Evolutionary conservation across 2,329 filamentous ascomycete species (phyloP).

Genomic region (Magnaporthiopsis poae): DNA sequence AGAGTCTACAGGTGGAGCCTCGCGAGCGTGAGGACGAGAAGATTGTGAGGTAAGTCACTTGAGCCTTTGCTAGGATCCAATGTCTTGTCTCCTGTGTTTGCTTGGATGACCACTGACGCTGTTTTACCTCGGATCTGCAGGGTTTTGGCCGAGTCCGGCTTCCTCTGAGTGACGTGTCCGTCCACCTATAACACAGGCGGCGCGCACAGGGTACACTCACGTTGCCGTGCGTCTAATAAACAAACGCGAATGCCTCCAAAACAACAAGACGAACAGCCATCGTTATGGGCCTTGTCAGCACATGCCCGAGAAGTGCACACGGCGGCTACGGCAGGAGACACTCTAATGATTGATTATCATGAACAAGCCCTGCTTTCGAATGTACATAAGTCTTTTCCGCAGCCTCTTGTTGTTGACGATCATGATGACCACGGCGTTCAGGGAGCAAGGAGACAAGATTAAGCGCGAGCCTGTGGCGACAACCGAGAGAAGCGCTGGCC

Average conservation of each 20-base stretch:
- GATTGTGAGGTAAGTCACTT: constrained; percentile 72
- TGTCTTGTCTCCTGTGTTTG: not conserved
- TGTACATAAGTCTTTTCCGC: not conserved
- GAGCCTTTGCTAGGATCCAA: not conserved
- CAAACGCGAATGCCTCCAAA: not conserved
- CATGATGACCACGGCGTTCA: not conserved
- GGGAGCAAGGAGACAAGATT: not conserved
- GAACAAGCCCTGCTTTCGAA: not conserved
- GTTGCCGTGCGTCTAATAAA: constrained; percentile 1
- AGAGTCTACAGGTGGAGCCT: constrained; percentile 85
- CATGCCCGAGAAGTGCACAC: not conserved
- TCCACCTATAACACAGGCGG: not conserved
- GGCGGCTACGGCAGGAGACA: not conserved
- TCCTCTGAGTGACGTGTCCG: constrained; percentile 19
- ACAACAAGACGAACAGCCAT: not conserved
- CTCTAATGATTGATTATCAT: not conserved
- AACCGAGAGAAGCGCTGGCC: not conserved
- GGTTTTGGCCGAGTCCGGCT: constrained; percentile 25
- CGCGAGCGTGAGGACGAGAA: constrained; percentile 97
- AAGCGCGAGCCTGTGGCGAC: not conserved
- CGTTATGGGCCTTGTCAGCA: not conserved
- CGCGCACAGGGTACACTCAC: not conserved
- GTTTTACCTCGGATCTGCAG: constrained; percentile 12
- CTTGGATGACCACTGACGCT: constrained; percentile 4
- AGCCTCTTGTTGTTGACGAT: not conserved